A percentile compares a stretch with the other conserved stretches of the same genome.
Evolutionary conservation across 371 early-diverging fungal species (phyloP).

Genomic region (Mucor circinelloides): DNA sequence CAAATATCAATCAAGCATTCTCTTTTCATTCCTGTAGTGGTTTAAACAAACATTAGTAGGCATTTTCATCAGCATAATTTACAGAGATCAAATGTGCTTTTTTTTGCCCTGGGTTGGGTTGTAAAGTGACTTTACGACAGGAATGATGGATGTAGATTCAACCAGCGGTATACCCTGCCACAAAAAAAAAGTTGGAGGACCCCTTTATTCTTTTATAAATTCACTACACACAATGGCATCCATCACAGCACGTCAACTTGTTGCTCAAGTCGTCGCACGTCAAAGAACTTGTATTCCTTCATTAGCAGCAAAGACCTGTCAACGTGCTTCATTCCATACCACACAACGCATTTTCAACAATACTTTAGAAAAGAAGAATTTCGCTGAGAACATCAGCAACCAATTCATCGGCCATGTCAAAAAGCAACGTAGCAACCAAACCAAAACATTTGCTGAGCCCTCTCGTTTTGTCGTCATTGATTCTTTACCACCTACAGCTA

Average conservation of each 20-base stretch:
- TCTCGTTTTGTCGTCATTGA: slow-evolving; percentile 41
- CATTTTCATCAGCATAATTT: neutral
- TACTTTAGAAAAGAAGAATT: slow-evolving; percentile 2
- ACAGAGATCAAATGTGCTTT: neutral
- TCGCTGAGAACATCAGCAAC: slow-evolving; percentile 12
- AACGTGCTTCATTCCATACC: neutral
- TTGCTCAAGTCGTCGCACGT: neutral
- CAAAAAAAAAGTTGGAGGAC: neutral
- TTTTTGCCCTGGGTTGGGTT: neutral
- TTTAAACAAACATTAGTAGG: neutral
- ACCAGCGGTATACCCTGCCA: slow-evolving; percentile 5
- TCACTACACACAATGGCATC: neutral
- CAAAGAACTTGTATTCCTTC: neutral
- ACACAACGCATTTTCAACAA: neutral
- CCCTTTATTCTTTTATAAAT: neutral
- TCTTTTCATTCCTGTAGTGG: neutral
- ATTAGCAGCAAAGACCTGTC: neutral
- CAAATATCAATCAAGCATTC: too few species aligned
- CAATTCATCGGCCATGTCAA: slow-evolving; percentile 23
- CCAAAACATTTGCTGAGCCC: slow-evolving; percentile 6
- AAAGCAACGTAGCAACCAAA: slow-evolving; percentile 1
- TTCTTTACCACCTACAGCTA: slow-evolving; percentile 39
- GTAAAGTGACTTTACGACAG: neutral
- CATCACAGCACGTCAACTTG: neutral
- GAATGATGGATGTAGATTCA: neutral